Conservation (phyloP, 768 basidiomycete species). For the Naganishia vaughanmartiniae region DNA sequence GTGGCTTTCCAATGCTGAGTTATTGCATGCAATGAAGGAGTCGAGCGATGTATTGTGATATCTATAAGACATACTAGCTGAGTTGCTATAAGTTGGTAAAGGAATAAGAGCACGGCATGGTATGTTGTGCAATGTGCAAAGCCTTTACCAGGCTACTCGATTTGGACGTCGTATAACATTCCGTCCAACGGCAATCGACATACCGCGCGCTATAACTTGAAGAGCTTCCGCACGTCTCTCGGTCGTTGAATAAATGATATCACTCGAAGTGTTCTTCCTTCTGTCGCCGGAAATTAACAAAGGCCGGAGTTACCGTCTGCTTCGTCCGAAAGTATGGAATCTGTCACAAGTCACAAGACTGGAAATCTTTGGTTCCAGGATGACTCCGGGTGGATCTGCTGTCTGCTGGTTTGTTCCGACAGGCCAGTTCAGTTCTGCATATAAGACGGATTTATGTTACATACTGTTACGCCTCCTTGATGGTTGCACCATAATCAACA, state of each 20-base stretch:
- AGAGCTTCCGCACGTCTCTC: background rate
- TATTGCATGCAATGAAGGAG: no score
- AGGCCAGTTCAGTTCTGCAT: background rate
- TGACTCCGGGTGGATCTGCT: conserved; percentile 13
- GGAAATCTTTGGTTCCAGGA: background rate
- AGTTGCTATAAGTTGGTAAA: no score
- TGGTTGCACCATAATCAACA: background rate
- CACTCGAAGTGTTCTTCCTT: background rate
- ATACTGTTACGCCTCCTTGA: background rate
- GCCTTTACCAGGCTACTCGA: background rate
- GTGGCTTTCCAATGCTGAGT: no score
- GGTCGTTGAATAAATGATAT: conserved; percentile 9
- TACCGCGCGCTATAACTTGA: background rate
- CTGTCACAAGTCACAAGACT: background rate
- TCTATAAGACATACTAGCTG: no score
- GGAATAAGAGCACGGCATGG: no score
- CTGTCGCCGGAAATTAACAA: conserved; percentile 2
- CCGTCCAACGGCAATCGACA: background rate
- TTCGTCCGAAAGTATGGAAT: conserved; percentile 7
- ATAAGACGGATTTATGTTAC: background rate
- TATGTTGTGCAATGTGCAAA: no score
- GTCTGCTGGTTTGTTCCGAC: background rate
- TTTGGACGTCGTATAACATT: background rate
- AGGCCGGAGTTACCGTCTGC: conserved; percentile 25
- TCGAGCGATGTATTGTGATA: no score